Base-by-base conservation (phyloP, 352 stramenopile species). In the Phytophthora sansomeana region DNA sequence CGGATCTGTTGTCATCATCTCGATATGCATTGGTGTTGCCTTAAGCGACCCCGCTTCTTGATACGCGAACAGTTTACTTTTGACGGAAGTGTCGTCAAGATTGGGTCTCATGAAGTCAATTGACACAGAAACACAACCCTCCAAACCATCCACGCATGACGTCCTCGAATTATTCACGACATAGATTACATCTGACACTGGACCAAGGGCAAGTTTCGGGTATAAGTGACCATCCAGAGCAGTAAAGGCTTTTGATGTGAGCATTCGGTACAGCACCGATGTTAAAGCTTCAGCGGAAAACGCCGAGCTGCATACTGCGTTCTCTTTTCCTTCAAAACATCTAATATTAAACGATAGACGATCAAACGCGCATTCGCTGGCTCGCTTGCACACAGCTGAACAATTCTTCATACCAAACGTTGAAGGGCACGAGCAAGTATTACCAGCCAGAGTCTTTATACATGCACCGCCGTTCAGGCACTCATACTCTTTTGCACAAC, bases 391-490 rank as follows among this genome's bases (percentile, higher is more conserved):
- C 14, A 65, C 48, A 6, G 67, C 43, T 0, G 69, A 75, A 58
- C 84, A 93, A 38, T 87, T 66, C 13, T 76, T 80, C 77, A 93
- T 85, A 7, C 84, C 84, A 61, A 74, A 91, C 2, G 67, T 80
- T 36, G 66, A 48, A 0, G 75, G 72, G 39, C 84, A 93, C 32
- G 58, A 66, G 35, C 80, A 90, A 8, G 81, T 52, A 56, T 79
- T 79, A 9, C 72, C 66, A 0, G 16, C 33, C 13, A 59, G 59
- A 11, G n/a, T 63, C 26, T 44, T 41, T 4, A 77, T 43, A 52
- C 84, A 93, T 3, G 51, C 39, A 11, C 83, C 82, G 14, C 44
- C 52, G 38, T 89, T 88, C 28, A 74, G 29, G 26, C 84, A 93
- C 11, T 69, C 42, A 46, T 89, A 93, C 55, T 93, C 84, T 11